phyloP scores from a whole-genome alignment of 129 eudicot species.

The Arctium minus region DNA sequence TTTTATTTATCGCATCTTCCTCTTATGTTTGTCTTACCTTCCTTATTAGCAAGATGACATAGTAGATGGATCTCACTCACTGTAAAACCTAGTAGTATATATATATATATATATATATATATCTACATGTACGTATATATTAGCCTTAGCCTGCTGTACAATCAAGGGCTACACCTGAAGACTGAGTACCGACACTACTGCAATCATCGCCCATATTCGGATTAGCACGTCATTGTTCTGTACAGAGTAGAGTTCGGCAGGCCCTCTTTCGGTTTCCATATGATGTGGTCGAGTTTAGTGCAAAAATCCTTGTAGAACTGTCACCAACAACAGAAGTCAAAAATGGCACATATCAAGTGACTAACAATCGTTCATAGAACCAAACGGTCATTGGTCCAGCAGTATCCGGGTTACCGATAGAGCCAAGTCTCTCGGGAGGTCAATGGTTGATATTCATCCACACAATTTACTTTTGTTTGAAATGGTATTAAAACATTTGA shows the following conservation, averaged over 20 bases:
- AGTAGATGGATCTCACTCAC: not conserved
- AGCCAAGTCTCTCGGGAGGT: too few relatives aligned
- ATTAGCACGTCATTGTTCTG: constrained; percentile 64
- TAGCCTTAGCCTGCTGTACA: constrained; percentile 19
- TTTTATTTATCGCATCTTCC: not conserved
- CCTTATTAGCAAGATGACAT: constrained; percentile 11
- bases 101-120: not conserved
- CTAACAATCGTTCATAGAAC: not conserved
- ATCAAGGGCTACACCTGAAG: not conserved
- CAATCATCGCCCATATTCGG: not conserved
- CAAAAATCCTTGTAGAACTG: constrained; percentile 93
- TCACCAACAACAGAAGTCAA: constrained; percentile 14
- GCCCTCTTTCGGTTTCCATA: constrained; percentile 79
- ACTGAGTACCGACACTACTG: not conserved
- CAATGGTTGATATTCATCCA: too few relatives aligned
- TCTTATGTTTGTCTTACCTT: not conserved
- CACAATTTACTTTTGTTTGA: not conserved
- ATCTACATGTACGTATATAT: constrained; percentile 16
- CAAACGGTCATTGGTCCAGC: not conserved
- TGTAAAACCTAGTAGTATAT: constrained; percentile 10
- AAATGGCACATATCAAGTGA: not conserved
- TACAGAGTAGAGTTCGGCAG: constrained; percentile 41
- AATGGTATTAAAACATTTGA: not conserved
- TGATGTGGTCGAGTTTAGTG: constrained; percentile 58
- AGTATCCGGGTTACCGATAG: too few relatives aligned